Conservation (phyloP, 192 early-diverging fungal genomes). For the Mortierella claussenii region DNA sequence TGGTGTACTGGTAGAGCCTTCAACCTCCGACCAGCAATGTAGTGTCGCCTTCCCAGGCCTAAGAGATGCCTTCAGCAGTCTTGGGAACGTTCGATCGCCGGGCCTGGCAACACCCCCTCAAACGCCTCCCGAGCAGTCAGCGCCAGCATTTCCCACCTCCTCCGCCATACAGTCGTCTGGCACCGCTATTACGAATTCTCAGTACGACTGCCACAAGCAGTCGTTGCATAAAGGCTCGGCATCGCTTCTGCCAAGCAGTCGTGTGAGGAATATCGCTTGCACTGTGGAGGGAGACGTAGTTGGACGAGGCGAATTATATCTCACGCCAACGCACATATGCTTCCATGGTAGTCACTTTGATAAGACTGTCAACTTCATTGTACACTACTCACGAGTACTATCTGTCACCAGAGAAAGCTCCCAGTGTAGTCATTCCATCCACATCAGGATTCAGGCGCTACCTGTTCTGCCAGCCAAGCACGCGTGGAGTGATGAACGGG, state of each 20-base stretch:
- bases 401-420: constrained; percentile 50
- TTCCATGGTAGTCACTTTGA: constrained; percentile 63
- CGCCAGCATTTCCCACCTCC: neutral
- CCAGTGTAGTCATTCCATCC: constrained; percentile 61
- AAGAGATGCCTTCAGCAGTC: neutral
- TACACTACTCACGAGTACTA: constrained; percentile 56
- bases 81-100: constrained; percentile 1
- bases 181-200: neutral
- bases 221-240: neutral
- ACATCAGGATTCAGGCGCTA: constrained; percentile 5
- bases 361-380: constrained; percentile 51
- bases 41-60: constrained; percentile 18
- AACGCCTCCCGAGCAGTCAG: neutral
- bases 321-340: constrained; percentile 57
- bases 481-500: no score
- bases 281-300: constrained; percentile 65
- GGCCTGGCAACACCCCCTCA: constrained; percentile 24
- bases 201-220: neutral
- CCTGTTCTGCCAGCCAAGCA: neutral
- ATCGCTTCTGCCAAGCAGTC: constrained; percentile 1
- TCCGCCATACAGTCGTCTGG: neutral
- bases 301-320: constrained; percentile 60
- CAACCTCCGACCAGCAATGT: constrained; percentile 9
- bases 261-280: constrained; percentile 32
- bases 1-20: neutral